Evolutionary conservation across 495 filamentous ascomycete genomes (phyloP), one percentile per base, ranked within the genome.

Genomic region (Jackrogersella minutella): DNA sequence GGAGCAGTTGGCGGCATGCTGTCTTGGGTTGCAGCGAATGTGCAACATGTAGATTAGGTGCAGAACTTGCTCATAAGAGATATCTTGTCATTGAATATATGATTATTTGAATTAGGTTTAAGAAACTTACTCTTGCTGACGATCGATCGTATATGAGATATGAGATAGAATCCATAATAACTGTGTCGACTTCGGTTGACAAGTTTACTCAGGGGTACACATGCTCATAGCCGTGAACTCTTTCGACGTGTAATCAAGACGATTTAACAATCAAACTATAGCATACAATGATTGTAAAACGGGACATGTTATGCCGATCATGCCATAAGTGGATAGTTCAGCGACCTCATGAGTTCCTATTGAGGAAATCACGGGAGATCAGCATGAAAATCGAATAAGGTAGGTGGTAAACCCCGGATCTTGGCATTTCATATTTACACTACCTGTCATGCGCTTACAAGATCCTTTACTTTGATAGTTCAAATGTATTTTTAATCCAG

Each of bases 331-430:
- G 14, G 24, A 17, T 30, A 28, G 22, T 6, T 28, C 10, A 28
- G 14, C 13, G 31, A 9, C 44, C 26, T 47, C 44, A 31, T 3
- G 2, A 7, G 22, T 31, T 49, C 44, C 44, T 16, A 31, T 49
- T 47, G 16, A 31, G 44, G 44, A 26, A 49, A 30, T 31, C 11
- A 31, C 44, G 44, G 44, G 44, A 49, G 44, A 49, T 49, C 44
- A 17, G 9, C 44, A 4, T 6, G 26, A 17, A 31, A n/a, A 31
- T 8, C 44, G 14, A 31, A 49, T 49, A 9, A 49, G 44, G 44
- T 28, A 49, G 24, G 44, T 31, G 5, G 26, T 31, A 30, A 26
- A 46, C 21, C 21, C 41, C 9, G 21, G 40, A 44, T 13, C 7
- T 22, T 44, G 19, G 8, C 21, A 21, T 30, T 30, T 30, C 7